phyloP scores from a whole-genome alignment of 2,329 filamentous ascomycete species.

The Thyridium curvatum region DNA sequence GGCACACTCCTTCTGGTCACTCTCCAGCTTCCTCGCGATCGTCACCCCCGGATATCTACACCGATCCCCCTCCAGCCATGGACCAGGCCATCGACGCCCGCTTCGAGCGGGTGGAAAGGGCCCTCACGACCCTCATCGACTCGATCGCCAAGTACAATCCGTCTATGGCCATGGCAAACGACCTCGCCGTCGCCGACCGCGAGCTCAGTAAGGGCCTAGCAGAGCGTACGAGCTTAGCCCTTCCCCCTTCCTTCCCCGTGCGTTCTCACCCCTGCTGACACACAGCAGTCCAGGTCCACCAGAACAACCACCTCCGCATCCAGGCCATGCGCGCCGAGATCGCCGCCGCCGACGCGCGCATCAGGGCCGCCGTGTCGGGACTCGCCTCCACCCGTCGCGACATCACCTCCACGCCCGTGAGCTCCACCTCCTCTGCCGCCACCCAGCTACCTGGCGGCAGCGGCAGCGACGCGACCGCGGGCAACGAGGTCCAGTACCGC shows the following conservation, averaged over 20 bases:
- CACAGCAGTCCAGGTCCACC: conserved; percentile 60
- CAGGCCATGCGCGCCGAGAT: conserved; percentile 61
- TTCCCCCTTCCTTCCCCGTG: neutral
- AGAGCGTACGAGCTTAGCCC: conserved; percentile 23
- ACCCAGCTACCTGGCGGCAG: conserved; percentile 36
- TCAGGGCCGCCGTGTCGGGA: conserved; percentile 62
- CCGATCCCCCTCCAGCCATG: conserved; percentile 38
- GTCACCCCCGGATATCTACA: no score
- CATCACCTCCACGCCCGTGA: conserved; percentile 57
- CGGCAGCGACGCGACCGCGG: conserved; percentile 20
- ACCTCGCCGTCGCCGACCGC: conserved; percentile 65
- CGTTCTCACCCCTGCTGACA: conserved; percentile 4
- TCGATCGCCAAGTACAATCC: conserved; percentile 81
- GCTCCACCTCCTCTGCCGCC: no score
- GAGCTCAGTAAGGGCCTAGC: conserved; percentile 61
- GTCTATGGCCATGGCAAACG: conserved; percentile 57
- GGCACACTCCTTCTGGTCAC: no score
- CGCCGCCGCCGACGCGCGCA: conserved; percentile 61
- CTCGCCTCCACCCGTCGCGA: conserved; percentile 70
- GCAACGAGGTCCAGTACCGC: conserved; percentile 56
- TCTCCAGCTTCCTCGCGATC: no score
- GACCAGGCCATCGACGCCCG: conserved; percentile 54
- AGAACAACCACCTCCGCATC: conserved; percentile 66
- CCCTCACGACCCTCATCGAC: conserved; percentile 64
- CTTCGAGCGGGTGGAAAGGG: conserved; percentile 61